A percentile compares a stretch with the other conserved stretches of the same genome.
Conservation (phyloP, 164 flowering plant genomes). For the Amborella trichopoda region DNA sequence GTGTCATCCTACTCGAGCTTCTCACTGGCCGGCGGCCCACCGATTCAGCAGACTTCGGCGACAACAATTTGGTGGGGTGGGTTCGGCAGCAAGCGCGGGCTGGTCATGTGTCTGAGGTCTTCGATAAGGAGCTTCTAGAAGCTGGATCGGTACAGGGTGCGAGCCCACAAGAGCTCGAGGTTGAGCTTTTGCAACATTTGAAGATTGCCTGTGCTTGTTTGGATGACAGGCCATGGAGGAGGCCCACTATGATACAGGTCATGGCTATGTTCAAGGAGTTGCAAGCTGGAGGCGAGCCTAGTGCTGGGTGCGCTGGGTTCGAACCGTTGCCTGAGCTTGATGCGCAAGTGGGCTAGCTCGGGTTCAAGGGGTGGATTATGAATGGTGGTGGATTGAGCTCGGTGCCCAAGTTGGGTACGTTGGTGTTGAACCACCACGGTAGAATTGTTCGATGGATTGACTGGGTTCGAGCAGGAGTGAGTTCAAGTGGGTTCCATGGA, state of each 20-base stretch:
- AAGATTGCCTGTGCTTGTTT: slow-evolving; percentile 81
- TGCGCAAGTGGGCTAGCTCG: no score
- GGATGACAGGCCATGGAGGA: slow-evolving; percentile 64
- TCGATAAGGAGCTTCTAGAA: slow-evolving; percentile 62
- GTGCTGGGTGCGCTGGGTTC: no score
- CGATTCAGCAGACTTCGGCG: slow-evolving; percentile 86
- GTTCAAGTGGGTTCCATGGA: no score
- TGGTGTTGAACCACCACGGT: no score
- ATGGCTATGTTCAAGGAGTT: slow-evolving; percentile 95
- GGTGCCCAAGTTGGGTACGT: no score
- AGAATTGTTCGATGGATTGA: no score
- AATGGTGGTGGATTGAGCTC: no score
- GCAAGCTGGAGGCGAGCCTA: slow-evolving; percentile 54
- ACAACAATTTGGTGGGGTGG: slow-evolving; percentile 96
- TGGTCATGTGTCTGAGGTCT: slow-evolving; percentile 64
- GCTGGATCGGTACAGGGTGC: no score
- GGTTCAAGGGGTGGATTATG: no score
- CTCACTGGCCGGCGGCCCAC: slow-evolving; percentile 89
- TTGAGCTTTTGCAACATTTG: slow-evolving; percentile 77
- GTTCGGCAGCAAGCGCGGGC: slow-evolving; percentile 78
- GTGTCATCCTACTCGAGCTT: slow-evolving; percentile 88
- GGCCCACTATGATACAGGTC: slow-evolving; percentile 93
- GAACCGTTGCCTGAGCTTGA: no score
- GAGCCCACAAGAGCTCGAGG: slow-evolving; percentile 61
- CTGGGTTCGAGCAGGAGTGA: no score